Evolutionary conservation across 148 eudicot genomes (phyloP).

Genomic region (Camellia lanceoleosa): DNA sequence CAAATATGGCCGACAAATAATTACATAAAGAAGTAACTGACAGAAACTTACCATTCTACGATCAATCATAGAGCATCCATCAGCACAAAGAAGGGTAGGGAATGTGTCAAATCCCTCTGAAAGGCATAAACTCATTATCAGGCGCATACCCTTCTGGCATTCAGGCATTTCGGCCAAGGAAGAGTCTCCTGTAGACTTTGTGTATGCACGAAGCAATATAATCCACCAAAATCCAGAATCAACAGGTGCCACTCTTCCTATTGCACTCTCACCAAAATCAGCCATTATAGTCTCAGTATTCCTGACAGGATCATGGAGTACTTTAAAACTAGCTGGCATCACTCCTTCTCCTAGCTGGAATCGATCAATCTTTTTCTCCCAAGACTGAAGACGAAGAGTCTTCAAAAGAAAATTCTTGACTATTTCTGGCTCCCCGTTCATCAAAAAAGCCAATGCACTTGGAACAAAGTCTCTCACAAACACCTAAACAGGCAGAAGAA

Average conservation of each 20-base stretch:
- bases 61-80: conserved; percentile 98
- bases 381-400: conserved; percentile 87
- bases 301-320: conserved; percentile 69
- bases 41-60: conserved; percentile 77
- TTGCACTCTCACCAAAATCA: conserved; percentile 97
- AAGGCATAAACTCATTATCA: conserved; percentile 82
- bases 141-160: conserved; percentile 92
- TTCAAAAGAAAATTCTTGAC: conserved; percentile 85
- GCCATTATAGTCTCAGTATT: conserved; percentile 85
- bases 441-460: conserved; percentile 95
- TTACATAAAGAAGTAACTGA: neutral
- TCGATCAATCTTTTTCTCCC: conserved; percentile 91
- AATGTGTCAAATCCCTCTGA: conserved; percentile 96
- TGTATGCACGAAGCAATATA: conserved; percentile 85
- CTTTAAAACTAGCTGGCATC: conserved; percentile 99
- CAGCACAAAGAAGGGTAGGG: conserved; percentile 94
- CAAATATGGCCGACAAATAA: neutral
- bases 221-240: conserved; percentile 99
- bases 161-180: conserved; percentile 94
- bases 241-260: conserved; percentile 96
- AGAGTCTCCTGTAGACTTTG: conserved; percentile 83
- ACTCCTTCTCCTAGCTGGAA: conserved; percentile 96
- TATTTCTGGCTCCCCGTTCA: conserved; percentile 92
- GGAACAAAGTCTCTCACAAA: conserved; percentile 98
- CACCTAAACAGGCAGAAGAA: conserved; percentile 46